Conservation (phyloP, 139 green algal species). For the Chlamydomonas sphaeroides region DNA sequence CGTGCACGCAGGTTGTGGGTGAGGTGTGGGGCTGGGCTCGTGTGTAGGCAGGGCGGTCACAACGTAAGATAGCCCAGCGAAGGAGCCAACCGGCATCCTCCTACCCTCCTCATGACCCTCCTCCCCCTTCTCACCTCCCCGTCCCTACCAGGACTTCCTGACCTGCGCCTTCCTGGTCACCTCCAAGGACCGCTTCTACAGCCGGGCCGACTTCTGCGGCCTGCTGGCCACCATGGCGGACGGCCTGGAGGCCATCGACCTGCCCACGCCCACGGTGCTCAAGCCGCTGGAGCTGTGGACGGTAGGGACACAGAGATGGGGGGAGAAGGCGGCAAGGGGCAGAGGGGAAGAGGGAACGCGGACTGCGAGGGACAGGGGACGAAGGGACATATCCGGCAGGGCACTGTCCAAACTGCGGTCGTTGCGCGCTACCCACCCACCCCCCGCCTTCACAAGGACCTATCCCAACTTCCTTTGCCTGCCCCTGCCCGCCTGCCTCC, state of each 20-base stretch:
- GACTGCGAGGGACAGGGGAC: not conserved
- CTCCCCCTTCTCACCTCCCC: not conserved
- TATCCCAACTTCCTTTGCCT: not conserved
- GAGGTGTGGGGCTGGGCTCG: constrained; percentile 15
- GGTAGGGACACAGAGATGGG: too few relatives aligned
- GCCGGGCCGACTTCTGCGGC: constrained; percentile 76
- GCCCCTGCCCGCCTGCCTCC: too few relatives aligned
- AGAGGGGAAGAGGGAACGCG: not conserved
- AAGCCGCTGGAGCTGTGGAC: constrained; percentile 96
- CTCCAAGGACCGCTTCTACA: constrained; percentile 79
- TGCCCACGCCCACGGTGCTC: constrained; percentile 71
- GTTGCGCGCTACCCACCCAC: too few relatives aligned
- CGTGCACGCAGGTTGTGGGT: too few relatives aligned
- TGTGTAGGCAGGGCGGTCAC: not conserved
- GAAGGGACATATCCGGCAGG: too few relatives aligned
- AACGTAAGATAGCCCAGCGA: too few relatives aligned
- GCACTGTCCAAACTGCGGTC: too few relatives aligned
- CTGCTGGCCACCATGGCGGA: constrained; percentile 83
- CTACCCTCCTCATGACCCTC: not conserved
- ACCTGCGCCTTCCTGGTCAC: constrained; percentile 95
- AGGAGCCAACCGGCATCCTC: too few relatives aligned
- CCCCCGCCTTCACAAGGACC: too few relatives aligned
- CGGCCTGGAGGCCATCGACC: constrained; percentile 54
- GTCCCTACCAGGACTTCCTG: constrained; percentile 89
- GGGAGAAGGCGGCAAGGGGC: too few relatives aligned